Conservation (phyloP, 2,329 filamentous ascomycete genomes). For the Fusarium gaditjirri region DNA sequence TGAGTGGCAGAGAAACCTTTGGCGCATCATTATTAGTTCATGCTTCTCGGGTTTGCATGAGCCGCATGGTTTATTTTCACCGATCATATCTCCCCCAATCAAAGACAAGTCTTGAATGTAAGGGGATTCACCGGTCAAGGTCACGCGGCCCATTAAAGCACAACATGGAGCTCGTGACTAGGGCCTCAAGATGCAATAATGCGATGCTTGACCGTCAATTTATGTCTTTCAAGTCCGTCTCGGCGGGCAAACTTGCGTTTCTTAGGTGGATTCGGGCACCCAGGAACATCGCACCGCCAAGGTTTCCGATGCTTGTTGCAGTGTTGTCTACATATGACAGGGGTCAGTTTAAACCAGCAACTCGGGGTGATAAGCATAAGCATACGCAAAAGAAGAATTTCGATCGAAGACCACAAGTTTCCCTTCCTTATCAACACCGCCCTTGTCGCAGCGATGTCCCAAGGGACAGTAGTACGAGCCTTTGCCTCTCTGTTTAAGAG, state of each 20-base stretch:
- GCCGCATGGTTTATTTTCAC: conserved; percentile 35
- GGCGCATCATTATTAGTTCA: conserved; percentile 32
- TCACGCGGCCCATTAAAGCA: conserved; percentile 32
- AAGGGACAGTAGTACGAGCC: conserved; percentile 53
- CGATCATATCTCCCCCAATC: conserved; percentile 39
- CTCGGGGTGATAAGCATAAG: conserved; percentile 11
- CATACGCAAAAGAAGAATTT: conserved; percentile 55
- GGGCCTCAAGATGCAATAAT: conserved; percentile 41
- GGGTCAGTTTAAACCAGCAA: conserved; percentile 32
- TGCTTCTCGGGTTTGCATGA: conserved; percentile 27
- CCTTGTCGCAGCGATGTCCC: conserved; percentile 51
- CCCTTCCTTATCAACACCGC: conserved; percentile 54
- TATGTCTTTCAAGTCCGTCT: conserved; percentile 56
- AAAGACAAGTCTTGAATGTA: conserved; percentile 29
- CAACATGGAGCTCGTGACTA: conserved; percentile 20
- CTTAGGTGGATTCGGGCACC: conserved; percentile 55
- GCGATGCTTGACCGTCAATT: conserved; percentile 53
- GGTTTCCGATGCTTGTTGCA: conserved; percentile 57
- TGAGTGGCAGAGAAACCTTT: conserved; percentile 21
- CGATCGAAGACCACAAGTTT: conserved; percentile 53
- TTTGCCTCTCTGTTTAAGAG: conserved; percentile 54
- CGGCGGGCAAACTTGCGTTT: conserved; percentile 56
- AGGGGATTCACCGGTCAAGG: conserved; percentile 41
- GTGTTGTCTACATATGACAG: conserved; percentile 52
- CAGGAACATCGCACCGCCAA: conserved; percentile 52